Percentiles rank a stretch among this genome's conserved stretches.
phyloP scores from a whole-genome alignment of 495 filamentous ascomycete species.

The Gamarada debralockiae region DNA sequence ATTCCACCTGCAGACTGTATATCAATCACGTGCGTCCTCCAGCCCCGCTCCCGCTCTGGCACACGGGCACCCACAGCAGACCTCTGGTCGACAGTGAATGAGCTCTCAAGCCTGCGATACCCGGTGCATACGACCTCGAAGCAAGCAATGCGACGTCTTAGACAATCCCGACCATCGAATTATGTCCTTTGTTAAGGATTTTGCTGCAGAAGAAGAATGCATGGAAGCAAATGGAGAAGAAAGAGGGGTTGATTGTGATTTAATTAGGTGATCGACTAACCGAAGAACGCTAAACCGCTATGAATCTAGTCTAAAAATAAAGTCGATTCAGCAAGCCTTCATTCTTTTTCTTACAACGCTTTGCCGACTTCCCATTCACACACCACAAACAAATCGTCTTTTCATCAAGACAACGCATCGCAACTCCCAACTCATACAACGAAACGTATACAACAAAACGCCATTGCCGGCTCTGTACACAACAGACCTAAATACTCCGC shows the following conservation, averaged over 20 bases:
- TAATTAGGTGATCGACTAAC: background rate
- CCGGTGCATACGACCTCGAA: too few species aligned
- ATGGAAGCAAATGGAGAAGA: background rate
- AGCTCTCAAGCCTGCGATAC: too few species aligned
- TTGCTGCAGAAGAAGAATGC: too few species aligned
- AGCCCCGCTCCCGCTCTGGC: background rate
- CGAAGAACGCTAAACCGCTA: background rate
- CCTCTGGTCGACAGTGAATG: too few species aligned
- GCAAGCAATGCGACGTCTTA: too few species aligned
- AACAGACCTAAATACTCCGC: background rate
- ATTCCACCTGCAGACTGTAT: too few species aligned
- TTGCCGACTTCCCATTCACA: too few species aligned
- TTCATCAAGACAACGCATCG: background rate
- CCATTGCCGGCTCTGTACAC: background rate
- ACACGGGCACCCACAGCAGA: background rate
- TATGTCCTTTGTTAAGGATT: too few species aligned
- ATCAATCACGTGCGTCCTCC: background rate
- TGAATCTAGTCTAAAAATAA: too few species aligned
- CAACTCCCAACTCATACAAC: slow-evolving; percentile 3
- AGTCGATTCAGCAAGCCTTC: too few species aligned
- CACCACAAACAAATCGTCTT: background rate
- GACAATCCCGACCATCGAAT: too few species aligned
- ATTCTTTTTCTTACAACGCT: background rate
- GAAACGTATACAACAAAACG: slow-evolving; percentile 7
- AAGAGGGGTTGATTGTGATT: background rate